Percentiles rank a stretch among this genome's conserved stretches.
Conservation (phyloP, 2,329 filamentous ascomycete species). For the Periglandula ipomoeae region DNA sequence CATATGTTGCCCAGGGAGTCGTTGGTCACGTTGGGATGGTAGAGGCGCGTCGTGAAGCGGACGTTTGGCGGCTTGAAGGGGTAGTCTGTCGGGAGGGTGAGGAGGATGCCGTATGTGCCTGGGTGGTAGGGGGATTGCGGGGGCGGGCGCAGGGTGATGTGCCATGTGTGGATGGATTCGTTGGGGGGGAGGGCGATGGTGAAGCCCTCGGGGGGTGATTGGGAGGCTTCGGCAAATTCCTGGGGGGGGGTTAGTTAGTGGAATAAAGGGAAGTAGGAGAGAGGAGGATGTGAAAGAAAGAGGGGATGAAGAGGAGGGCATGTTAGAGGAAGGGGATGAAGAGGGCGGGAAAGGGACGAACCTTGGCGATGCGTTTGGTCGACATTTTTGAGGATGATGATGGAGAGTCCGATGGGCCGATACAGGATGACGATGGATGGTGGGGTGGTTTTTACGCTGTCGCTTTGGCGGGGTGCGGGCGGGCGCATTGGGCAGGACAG, state of each 20-base stretch:
- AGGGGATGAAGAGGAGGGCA: background rate
- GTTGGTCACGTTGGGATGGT: conserved; percentile 91
- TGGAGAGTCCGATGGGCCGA: background rate
- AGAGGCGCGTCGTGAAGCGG: conserved; percentile 80
- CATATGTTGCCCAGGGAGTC: conserved; percentile 80
- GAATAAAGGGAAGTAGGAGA: conserved; percentile 9
- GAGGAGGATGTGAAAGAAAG: background rate
- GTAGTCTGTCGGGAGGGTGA: conserved; percentile 70
- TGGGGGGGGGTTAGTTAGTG: conserved; percentile 23
- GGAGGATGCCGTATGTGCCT: conserved; percentile 64
- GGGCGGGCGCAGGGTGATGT: conserved; percentile 38
- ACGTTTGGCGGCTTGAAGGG: conserved; percentile 82
- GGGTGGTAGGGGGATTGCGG: conserved; percentile 42
- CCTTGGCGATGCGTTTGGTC: conserved; percentile 37
- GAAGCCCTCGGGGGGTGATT: conserved; percentile 37
- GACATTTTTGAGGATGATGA: conserved; percentile 27
- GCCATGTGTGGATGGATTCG: conserved; percentile 43
- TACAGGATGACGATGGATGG: conserved; percentile 2
- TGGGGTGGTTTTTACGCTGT: no score
- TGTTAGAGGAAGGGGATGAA: background rate
- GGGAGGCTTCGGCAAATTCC: conserved; percentile 45
- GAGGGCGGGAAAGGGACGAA: conserved; percentile 11
- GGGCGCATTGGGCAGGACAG: no score
- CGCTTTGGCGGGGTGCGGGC: no score
- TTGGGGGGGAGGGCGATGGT: conserved; percentile 36